Evolutionary conservation across 257 asterid species (phyloP).

Genomic region (Solanum sejunctum): DNA sequence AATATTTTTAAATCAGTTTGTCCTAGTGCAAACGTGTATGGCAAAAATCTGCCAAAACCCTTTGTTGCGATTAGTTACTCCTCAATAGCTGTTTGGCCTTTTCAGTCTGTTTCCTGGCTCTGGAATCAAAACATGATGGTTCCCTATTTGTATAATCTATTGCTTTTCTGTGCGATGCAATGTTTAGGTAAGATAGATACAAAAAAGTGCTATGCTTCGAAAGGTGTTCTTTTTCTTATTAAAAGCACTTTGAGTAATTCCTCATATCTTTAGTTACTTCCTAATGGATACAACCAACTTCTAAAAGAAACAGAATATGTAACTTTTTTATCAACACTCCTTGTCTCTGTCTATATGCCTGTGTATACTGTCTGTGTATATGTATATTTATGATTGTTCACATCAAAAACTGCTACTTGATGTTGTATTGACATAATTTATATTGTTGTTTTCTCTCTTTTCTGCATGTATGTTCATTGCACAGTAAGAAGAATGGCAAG

Average conservation of each 20-base stretch:
- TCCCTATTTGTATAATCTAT: not conserved
- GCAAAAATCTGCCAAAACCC: not conserved
- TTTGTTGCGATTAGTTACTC: not conserved
- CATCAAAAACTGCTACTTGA: not conserved
- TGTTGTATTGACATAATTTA: not conserved
- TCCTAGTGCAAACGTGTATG: not conserved
- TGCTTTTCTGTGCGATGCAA: not conserved
- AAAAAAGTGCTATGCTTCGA: not conserved
- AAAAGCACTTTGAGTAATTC: not conserved
- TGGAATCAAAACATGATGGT: not conserved
- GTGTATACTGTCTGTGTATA: not conserved
- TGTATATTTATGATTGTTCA: not conserved
- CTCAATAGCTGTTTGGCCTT: not conserved
- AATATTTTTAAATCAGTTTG: not conserved
- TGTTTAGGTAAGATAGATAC: not conserved
- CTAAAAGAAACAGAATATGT: not conserved
- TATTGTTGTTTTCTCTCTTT: not conserved
- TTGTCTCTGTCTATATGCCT: not conserved
- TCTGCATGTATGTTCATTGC: not conserved
- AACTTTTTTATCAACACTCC: not conserved
- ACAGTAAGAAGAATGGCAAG: slow-evolving; percentile 50
- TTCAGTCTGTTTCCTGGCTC: not conserved
- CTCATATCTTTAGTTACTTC: not conserved
- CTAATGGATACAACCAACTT: not conserved
- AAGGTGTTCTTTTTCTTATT: not conserved